Percentiles rank a stretch among this genome's conserved stretches.
phyloP scores from a whole-genome alignment of 345 rosid genomes.

The Lenwebbia sp. region DNA sequence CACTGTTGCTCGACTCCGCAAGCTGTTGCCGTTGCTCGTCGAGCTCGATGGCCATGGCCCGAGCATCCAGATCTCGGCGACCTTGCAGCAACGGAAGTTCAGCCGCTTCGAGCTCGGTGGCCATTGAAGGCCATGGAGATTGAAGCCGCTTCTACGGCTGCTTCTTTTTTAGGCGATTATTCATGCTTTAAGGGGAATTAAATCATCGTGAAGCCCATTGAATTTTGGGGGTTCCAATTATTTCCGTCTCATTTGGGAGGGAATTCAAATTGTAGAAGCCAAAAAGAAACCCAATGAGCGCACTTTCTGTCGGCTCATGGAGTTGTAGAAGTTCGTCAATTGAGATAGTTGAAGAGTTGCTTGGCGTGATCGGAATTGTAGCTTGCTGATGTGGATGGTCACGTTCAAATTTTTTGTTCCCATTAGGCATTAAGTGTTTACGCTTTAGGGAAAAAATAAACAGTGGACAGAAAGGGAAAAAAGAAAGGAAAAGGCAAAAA shows the following conservation, averaged over 20 bases:
- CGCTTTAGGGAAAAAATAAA: not conserved
- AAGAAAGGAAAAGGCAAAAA: not conserved
- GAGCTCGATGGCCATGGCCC: not conserved
- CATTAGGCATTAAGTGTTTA: not conserved
- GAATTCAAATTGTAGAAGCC: not conserved
- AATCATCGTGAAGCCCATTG: not conserved
- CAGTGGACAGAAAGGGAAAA: not conserved
- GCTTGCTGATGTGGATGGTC: not conserved
- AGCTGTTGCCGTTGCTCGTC: not conserved
- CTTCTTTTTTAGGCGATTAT: not conserved
- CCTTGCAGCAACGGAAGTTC: too few relatives aligned
- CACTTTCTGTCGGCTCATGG: not conserved
- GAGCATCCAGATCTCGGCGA: too few relatives aligned
- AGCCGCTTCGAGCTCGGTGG: not conserved
- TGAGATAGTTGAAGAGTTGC: not conserved
- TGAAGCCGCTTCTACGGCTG: not conserved
- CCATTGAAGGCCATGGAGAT: not conserved
- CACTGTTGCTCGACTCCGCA: not conserved
- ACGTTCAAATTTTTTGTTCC: not conserved
- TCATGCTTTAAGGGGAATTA: not conserved
- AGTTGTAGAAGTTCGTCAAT: not conserved
- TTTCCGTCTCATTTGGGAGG: too few relatives aligned
- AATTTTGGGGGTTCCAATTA: not conserved
- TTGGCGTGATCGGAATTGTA: not conserved
- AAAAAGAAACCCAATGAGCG: fast-evolving